These are phyloP conservation scores for Xerocomus spinulosus DNA, from an alignment of 768 basidiomycete species.

Conservation along the genomic window DNA sequence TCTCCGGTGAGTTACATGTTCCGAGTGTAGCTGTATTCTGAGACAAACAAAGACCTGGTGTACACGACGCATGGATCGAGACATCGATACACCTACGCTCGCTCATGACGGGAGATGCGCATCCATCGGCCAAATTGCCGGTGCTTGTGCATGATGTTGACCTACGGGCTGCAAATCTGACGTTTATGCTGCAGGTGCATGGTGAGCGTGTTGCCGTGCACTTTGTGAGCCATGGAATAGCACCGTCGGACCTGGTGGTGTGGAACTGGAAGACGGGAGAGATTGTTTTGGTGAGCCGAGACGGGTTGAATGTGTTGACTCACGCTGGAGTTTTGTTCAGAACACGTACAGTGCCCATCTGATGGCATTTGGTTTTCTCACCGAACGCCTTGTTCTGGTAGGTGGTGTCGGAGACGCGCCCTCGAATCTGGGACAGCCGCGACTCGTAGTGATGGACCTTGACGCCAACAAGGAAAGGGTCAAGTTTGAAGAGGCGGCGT, in stretches of 20 bases:
- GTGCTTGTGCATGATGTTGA: constrained; percentile 28
- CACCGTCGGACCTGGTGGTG: constrained; percentile 45
- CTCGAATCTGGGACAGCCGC: constrained; percentile 21
- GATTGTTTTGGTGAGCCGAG: constrained; percentile 42
- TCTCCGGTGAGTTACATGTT: constrained; percentile 28
- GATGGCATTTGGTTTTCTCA: constrained; percentile 41
- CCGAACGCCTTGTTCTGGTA: constrained; percentile 37
- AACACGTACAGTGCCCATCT: constrained; percentile 31
- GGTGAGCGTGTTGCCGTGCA: constrained; percentile 49
- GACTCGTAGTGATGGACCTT: constrained; percentile 41
- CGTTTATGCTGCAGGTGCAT: constrained; percentile 53
- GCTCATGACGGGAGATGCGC: constrained; percentile 41
- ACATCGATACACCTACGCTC: constrained; percentile 41
- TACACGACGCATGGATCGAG: constrained; percentile 14
- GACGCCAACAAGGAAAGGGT: constrained; percentile 27
- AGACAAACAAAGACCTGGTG: constrained; percentile 9
- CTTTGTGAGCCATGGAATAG: constrained; percentile 32
- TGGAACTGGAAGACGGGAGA: constrained; percentile 67
- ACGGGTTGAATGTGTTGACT: background rate
- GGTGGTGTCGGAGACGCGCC: constrained; percentile 25
- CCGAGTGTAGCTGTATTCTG: background rate
- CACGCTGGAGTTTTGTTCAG: constrained; percentile 7
- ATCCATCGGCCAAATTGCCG: constrained; percentile 40
- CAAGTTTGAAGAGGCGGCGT: constrained; percentile 29
- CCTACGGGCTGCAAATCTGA: constrained; percentile 17